Evolutionary conservation across 2,329 filamentous ascomycete genomes (phyloP), one percentile per base, ranked within the genome.

Genomic region (Exophiala sp.): DNA sequence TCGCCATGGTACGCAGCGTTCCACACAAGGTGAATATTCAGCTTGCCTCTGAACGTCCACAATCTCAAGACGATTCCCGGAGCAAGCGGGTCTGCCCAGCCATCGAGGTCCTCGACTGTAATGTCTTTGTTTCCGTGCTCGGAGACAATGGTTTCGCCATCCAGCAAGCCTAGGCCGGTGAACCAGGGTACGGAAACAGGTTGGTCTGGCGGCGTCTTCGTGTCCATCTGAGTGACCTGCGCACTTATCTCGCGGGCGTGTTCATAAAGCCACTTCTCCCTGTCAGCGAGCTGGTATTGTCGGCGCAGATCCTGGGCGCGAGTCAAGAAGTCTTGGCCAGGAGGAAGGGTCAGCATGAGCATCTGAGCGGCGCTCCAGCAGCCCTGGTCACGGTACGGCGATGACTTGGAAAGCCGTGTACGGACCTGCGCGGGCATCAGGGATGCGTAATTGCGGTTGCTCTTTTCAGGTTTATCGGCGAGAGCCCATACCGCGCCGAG

Each of bases 341-440:
- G n/a, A 5, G 45, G 45, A 8, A 40, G 34, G 21, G 24, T 46
- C 8, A 54, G 39, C 45, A 50, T 48, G n/a, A 57, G 40, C 38
- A 46, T 36, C 39, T 49, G 45, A 6, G 50, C 45, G 11, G 55
- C 39, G 20, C 42, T 38, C 55, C 55, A 54, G 38, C 39, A 44
- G 18, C 50, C 55, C 18, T 54, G 43, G 8, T 48, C 41, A 8
- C 46, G 33, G 42, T 46, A 50, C 11, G 40, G 45, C 9, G 50
- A 50, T 5, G 55, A 33, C 10, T 10, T 14, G 14, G 50, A 47
- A 5, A 57, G 45, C 7, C 55, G 38, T 16, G 38, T 57, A 14
- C 55, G 55, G n/a, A 54, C 40, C 44, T 57, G 46, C 29, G 55
- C 55, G 1, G 55, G 51, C 50, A 57, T 54, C 14, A 57, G 11